Evolutionary conservation across 2,329 filamentous ascomycete genomes (phyloP), one percentile per base, ranked within the genome.

Genomic region (Trichoderma sp.): DNA sequence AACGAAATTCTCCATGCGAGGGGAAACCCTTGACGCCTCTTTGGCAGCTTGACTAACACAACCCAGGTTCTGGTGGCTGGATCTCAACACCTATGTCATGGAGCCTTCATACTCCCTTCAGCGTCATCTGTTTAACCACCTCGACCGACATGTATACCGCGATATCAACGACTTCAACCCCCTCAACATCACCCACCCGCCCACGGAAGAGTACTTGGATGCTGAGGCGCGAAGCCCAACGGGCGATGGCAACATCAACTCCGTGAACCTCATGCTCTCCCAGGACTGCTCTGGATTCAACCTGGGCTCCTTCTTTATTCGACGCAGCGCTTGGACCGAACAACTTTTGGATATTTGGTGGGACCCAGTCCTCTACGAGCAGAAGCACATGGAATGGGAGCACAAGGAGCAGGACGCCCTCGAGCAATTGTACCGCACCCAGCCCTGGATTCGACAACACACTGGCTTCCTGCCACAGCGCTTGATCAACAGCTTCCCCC

Each of bases 381-480:
- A 99, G 80, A 96, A 93, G 77, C 95, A 99, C 78, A 97, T 97
- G 94, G 88, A 95, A 70, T 99, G 95, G 95, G 94, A 95, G 76
- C 95, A 99, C 83, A 98, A 98, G 78, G 95, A 99, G 79, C 95
- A 99, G 80, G 94, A 98, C 76, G 93, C 94, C 2, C 82, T 99
- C 50, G 94, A 97, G 80, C 91, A 97, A 80, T 84, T 99, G 70
- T 99, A 99, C 81, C 87, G 85, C 67, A 91, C 90, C 66, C 94
- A 98, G 77, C 92, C 95, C 0, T 99, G 95, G 94, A 89, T 98
- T 64, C 89, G 95, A 68, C 89, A 92, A 67, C 92, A 95, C 73
- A 90, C 93, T 3, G 94, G 89, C 5, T 99, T 99, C 80, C 85
- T 97, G 56, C 90, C 92, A 0, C 94, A 98, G 78, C 90, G 95